Percentiles rank a stretch among this genome's conserved stretches.
Conservation (phyloP, 2,329 filamentous ascomycete species). For the Fusarium buharicum region DNA sequence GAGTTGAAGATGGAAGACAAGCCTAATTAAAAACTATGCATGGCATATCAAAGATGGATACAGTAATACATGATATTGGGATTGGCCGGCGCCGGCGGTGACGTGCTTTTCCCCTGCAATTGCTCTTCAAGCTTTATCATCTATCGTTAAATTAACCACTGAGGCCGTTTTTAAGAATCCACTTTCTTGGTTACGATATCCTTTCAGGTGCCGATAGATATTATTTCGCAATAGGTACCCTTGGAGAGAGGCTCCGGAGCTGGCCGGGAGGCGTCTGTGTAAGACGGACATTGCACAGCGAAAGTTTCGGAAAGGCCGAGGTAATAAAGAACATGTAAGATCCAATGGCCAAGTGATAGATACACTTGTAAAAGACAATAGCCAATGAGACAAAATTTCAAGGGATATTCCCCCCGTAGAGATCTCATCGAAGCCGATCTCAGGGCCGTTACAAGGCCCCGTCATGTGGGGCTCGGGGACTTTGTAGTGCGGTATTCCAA, state of each 20-base stretch:
- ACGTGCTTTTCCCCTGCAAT: constrained; percentile 28
- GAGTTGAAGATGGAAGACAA: too few species aligned
- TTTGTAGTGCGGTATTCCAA: constrained; percentile 43
- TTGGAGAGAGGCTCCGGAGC: constrained; percentile 4
- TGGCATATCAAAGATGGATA: neutral
- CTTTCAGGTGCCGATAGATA: too few species aligned
- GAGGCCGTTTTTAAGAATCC: too few species aligned
- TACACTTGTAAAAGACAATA: neutral
- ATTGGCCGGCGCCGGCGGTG: constrained; percentile 23
- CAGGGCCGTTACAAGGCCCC: constrained; percentile 15
- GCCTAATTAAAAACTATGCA: too few species aligned
- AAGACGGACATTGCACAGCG: constrained; percentile 21
- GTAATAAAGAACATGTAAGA: constrained; percentile 2
- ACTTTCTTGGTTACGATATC: too few species aligned
- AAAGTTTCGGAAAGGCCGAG: neutral
- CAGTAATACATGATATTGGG: neutral
- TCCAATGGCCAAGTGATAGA: neutral
- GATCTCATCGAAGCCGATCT: constrained; percentile 22
- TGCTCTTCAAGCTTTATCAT: constrained; percentile 11
- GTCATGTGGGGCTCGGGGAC: constrained; percentile 35
- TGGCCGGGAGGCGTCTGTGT: neutral
- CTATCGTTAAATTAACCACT: neutral
- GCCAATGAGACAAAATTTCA: constrained; percentile 4
- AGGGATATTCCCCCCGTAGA: neutral
- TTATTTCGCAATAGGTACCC: too few species aligned